Base-by-base conservation (phyloP, 164 flowering plant genomes). In the Magnolia officinalis region DNA sequence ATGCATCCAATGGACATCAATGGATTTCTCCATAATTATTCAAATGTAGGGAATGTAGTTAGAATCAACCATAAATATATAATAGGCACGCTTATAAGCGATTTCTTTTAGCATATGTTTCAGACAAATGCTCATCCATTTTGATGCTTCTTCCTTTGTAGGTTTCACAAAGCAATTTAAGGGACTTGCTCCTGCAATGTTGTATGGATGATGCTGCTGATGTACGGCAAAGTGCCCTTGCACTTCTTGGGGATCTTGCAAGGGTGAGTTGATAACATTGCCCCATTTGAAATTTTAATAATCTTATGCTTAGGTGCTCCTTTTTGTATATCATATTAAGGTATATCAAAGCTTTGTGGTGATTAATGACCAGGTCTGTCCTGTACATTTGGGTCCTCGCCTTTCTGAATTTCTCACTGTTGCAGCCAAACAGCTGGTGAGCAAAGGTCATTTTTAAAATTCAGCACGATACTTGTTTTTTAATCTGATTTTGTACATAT, bases 231-330 rank as follows among this genome's bases (percentile, higher is more conserved):
- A 96, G 99, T 89, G 93, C 96, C 63, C 88, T 96, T 87, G 99
- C 99, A 13, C 90, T 96, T 81, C 90, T 96, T 71, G 99, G 99
- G 20, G 99, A 96, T 83, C 97, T 96, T 84, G 96, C 97, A 67
- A 88, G 89, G 80, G 99, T 96, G 89, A 86, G 97, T 87, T 78
- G 50, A 49, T 75, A 21, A 61, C 19, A 69, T 70, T 75, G 16
- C 31, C 64, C 6, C 52, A 52, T 52, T 67, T 67, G 63, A 14
- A 11, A 61, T 29, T 9, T 21, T 10, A 2, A 18, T 73, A 7
- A 8, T 75, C 14, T 10, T 6, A 29, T 58, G 5, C 65, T 67
- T 59, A 45, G 26, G 45, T 69, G 16, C 26, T 75, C 24, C 11
- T 71, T 31, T 6, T 14, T 21, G 19, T 29, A 3, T 49, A 6